Base-by-base conservation (phyloP, 257 asterid species). In the Nyctanthes arbortristis region DNA sequence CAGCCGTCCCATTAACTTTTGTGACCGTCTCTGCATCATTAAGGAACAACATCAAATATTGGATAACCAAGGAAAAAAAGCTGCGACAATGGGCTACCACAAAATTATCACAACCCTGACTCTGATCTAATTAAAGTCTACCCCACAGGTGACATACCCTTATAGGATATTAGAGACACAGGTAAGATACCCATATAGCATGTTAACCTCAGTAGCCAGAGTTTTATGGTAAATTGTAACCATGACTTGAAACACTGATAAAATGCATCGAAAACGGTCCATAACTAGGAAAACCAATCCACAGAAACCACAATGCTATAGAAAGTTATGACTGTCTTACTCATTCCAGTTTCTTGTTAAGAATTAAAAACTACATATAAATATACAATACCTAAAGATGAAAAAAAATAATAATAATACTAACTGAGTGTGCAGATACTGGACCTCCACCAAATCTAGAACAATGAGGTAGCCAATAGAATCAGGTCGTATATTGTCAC, bases 1-100 rank as follows among this genome's bases (percentile, higher is more conserved):
- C 79, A 28, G 75, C 88, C 25, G 97, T 91, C 73, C 93, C 97
- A 68, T 93, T 91, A 70, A 89, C 89, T 78, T 62, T 87, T 77
- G 93, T 86, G 67, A 91, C 73, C 55, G 99, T 87, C 82, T 80
- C 81, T 65, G 92, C 77, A 77, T 74, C 74, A 49, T 80, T 80
- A 43, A 78, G 77, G 49, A 78, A 71, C 70, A 75, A 67, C 74
- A 80, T 77, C 39, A 67, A 75, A 30, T 66, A 64, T 72, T 29
- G 31, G 72, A 37, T 34, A 62, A 22, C 20, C 9, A 62, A 20
- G 45, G 45, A 62, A 27, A n/a, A 31, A 8, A 3, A 45, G 55
- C n/a, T 3, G 66, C 37, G 29, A 61, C 63, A 29, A n/a, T 7
- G 3, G 5, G n/a, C 59, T 52, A 9, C 28, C 7, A 0, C 29